Conservation (phyloP, 305 asterid genomes). For the Fraxinus sp. region DNA sequence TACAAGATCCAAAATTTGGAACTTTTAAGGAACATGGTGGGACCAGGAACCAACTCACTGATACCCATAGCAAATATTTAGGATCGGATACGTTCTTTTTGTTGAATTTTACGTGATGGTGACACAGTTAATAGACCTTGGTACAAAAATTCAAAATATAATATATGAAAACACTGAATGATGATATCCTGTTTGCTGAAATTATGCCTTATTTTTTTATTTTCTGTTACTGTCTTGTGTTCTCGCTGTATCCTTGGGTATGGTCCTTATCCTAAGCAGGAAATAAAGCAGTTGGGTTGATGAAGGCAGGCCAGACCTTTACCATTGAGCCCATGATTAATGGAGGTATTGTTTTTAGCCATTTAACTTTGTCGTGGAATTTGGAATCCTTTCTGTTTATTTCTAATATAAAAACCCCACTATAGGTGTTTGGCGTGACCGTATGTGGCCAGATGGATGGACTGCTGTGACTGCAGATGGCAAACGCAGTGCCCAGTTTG, state of each 20-base stretch:
- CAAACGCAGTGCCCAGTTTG: slow-evolving; percentile 93
- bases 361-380: background rate
- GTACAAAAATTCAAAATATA: background rate
- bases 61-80: background rate
- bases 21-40: background rate
- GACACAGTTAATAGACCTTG: background rate
- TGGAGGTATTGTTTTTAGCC: slow-evolving; percentile 44
- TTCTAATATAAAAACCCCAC: slow-evolving; percentile 13
- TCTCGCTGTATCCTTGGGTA: slow-evolving; percentile 15
- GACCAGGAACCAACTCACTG: background rate
- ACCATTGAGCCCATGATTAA: slow-evolving; percentile 97
- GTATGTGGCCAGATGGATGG: slow-evolving; percentile 99
- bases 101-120: background rate
- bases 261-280: slow-evolving; percentile 69
- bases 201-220: background rate
- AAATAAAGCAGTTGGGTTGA: slow-evolving; percentile 96
- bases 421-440: slow-evolving; percentile 91
- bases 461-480: slow-evolving; percentile 94
- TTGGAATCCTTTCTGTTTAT: background rate
- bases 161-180: background rate
- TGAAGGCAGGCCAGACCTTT: slow-evolving; percentile 96
- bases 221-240: slow-evolving; percentile 4
- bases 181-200: background rate
- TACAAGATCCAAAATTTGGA: background rate
- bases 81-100: background rate